A percentile compares a stretch with the other conserved stretches of the same genome.
phyloP scores from a whole-genome alignment of 2,329 filamentous ascomycete species.

The Zasmidium angulare region DNA sequence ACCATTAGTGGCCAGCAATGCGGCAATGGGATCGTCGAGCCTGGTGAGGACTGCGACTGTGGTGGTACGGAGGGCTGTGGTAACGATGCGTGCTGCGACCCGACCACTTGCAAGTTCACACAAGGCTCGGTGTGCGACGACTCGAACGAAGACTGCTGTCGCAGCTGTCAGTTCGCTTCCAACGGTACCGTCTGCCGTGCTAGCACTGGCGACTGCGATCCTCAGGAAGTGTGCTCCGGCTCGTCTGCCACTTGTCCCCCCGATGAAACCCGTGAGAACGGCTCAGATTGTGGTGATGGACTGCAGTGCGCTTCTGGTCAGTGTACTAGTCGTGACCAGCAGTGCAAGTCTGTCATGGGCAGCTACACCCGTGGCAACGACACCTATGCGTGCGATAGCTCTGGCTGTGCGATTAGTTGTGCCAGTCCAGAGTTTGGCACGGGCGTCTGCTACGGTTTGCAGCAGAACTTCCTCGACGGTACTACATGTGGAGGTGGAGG shows the following conservation, averaged over 20 bases:
- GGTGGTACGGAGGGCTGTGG: constrained; percentile 73
- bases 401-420: constrained; percentile 76
- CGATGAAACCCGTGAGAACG: constrained; percentile 70
- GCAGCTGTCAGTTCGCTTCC: constrained; percentile 65
- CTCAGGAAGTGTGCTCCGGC: constrained; percentile 79
- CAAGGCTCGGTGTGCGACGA: constrained; percentile 75
- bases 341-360: constrained; percentile 84
- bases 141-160: constrained; percentile 82
- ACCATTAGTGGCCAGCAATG: constrained; percentile 83
- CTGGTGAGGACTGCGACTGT: constrained; percentile 93
- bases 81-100: constrained; percentile 77
- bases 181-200: constrained; percentile 74
- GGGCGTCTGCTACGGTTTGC: constrained; percentile 70
- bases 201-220: constrained; percentile 80
- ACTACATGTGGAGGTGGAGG: constrained; percentile 81
- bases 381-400: constrained; percentile 73
- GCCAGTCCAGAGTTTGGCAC: constrained; percentile 65
- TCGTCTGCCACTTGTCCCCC: constrained; percentile 69
- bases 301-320: constrained; percentile 87
- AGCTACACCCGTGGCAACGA: constrained; percentile 70
- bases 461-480: constrained; percentile 92
- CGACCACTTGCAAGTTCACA: constrained; percentile 83
- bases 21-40: constrained; percentile 95
- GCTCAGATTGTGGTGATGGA: constrained; percentile 66
- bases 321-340: constrained; percentile 86